Base-by-base conservation (phyloP, 2,329 filamentous ascomycete genomes). In the Raffaelea deltoideospora region DNA sequence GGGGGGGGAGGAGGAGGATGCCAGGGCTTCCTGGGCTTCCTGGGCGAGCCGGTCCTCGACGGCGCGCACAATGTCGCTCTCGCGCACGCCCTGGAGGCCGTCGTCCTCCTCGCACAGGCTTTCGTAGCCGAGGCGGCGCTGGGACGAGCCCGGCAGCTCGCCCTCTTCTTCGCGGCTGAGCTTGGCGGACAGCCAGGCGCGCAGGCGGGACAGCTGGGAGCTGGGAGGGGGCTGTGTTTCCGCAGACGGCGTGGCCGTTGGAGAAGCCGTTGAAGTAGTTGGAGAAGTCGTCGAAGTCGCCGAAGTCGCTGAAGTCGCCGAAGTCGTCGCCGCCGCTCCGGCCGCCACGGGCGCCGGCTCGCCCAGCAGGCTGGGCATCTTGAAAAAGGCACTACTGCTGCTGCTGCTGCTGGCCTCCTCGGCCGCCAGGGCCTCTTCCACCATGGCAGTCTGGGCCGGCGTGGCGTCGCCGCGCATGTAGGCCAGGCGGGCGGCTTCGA, bases 391-490 rank as follows among this genome's bases (percentile, higher is more conserved):
- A 38, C 39, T 39, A 11, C 33, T 19, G 37, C 62, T 64, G 17
- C 19, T 10, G 34, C 18, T 18, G 21, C n/a, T n/a, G 19, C 20
- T 3, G 52, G 50, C 35, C 15, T 23, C 28, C 21, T 19, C 26
- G 57, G 52, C 58, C 39, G 54, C 59, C 45, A 69, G 65, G 41
- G 67, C 67, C 38, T 72, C 68, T 46, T 75, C 71, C 34, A 76
- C 71, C 39, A 74, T 60, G 23, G 55, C 49, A 35, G 65, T 60
- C 52, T 76, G 71, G 33, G 71, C 69, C 31, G 67, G 62, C 38
- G 64, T 69, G 20, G 71, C 71, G 26, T 61, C 59, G 49, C 67
- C 68, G 42, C 64, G 66, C 58, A 76, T 68, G 56, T 72, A 76
- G 41, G 71, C 70, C 15, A 76, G 56, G 22, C 71, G 69, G 35